Percentiles rank a stretch among this genome's conserved stretches.
Evolutionary conservation across 129 eudicot genomes (phyloP).

Genomic region (Dittrichia graveolens): DNA sequence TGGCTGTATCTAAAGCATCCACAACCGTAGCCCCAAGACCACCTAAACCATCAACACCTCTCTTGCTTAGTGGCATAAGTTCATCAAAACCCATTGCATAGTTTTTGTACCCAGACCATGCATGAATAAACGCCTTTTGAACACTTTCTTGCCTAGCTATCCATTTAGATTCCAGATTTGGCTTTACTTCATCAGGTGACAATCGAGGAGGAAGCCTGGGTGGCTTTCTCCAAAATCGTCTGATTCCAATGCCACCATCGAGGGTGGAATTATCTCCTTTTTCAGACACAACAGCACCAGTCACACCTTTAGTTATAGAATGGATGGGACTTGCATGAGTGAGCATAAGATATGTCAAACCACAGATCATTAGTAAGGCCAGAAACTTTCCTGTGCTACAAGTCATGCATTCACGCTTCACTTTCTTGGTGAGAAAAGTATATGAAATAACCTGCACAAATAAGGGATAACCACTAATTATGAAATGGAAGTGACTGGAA

Average conservation of each 20-base stretch:
- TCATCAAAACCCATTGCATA: constrained; percentile 96
- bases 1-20: constrained; percentile 95
- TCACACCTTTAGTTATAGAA: constrained; percentile 43
- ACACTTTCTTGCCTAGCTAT: constrained; percentile 60
- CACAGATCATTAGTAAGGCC: constrained; percentile 61
- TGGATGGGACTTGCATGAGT: constrained; percentile 50
- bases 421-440: constrained; percentile 52
- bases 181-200: constrained; percentile 70
- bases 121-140: constrained; percentile 75
- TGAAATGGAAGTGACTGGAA: constrained; percentile 6
- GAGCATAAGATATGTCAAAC: constrained; percentile 67
- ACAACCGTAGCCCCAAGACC: constrained; percentile 94
- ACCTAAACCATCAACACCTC: constrained; percentile 89
- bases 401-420: constrained; percentile 53
- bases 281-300: constrained; percentile 37
- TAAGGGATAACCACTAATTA: constrained; percentile 26
- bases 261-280: constrained; percentile 41
- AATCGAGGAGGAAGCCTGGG: constrained; percentile 87
- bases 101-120: constrained; percentile 85
- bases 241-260: constrained; percentile 49
- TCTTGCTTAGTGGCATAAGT: constrained; percentile 81
- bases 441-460: constrained; percentile 64
- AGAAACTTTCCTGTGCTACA: constrained; percentile 91
- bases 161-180: constrained; percentile 49
- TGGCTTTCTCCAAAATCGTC: constrained; percentile 68